A percentile compares a stretch with the other conserved stretches of the same genome.
Conservation (phyloP, 257 asterid species). For the Rauvolfia tetraphylla region DNA sequence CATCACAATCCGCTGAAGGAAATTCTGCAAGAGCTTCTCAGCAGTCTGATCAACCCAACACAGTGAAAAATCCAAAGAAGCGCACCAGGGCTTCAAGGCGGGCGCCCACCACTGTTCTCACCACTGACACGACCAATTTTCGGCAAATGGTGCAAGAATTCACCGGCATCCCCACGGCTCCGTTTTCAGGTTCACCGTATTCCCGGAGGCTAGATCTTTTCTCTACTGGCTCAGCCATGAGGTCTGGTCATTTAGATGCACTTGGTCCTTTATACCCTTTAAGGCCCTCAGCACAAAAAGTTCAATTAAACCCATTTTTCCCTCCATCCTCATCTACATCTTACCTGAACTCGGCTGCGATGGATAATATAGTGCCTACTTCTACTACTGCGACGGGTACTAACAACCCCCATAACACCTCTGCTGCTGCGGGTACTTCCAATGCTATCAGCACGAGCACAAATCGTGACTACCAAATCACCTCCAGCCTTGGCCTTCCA, state of each 20-base stretch:
- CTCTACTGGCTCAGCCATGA: constrained; percentile 39
- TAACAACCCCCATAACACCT: background rate
- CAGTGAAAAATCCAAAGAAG: constrained; percentile 60
- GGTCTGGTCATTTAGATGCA: constrained; percentile 38
- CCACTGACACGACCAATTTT: constrained; percentile 74
- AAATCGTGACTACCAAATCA: constrained; percentile 11
- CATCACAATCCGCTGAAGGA: constrained; percentile 3
- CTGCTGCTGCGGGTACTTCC: constrained; percentile 5
- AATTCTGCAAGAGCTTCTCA: constrained; percentile 13
- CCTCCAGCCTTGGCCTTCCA: constrained; percentile 23
- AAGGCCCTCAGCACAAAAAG: constrained; percentile 54
- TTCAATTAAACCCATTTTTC: constrained; percentile 18
- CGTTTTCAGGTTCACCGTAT: constrained; percentile 47
- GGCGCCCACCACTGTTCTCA: constrained; percentile 84
- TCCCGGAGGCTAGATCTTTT: constrained; percentile 64
- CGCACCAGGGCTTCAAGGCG: constrained; percentile 77
- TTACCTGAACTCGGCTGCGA: constrained; percentile 29
- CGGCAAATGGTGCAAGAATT: constrained; percentile 92
- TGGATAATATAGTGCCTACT: constrained; percentile 24
- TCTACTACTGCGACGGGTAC: constrained; percentile 14
- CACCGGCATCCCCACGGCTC: constrained; percentile 67
- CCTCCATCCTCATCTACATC: constrained; percentile 24
- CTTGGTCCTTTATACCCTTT: constrained; percentile 49
- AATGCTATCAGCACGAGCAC: constrained; percentile 18
- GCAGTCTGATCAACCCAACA: constrained; percentile 20